Evolutionary conservation across 176 grass and related monocot genomes (phyloP), one percentile per base, ranked within the genome.

Genomic region (Aegilops speltoides): DNA sequence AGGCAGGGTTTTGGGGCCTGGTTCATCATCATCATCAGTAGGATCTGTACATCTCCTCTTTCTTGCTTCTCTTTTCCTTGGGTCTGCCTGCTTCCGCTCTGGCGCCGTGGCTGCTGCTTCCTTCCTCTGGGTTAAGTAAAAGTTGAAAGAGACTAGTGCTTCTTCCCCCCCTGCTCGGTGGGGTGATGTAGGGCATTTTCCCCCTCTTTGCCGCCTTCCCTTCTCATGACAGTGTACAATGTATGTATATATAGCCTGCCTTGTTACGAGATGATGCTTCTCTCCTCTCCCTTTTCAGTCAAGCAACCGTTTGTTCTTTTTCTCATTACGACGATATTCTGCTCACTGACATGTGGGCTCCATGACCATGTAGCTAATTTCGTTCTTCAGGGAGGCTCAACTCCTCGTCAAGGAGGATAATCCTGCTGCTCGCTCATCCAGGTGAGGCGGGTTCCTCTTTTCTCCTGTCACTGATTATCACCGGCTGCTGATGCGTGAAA

Each of bases 141-240:
- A 87, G 84, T 83, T 52, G 26, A 66, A 90, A 83, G 46, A 46
- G 22, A 37, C 61, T 20, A 22, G 2, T n/a, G 62, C 69, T 88
- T 81, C 89, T 72, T 85, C 89, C 89, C 86, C 89, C 85, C 86
- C 89, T 81, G 22, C 78, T 85, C 64, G 86, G 90, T 91, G 82
- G 90, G 86, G 90, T 65, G 90, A 91, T 91, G 90, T 91, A 91
- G 90, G 86, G 48, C 78, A 85, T 85, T 85, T 91, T 64, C 78
- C 78, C 40, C 23, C 40, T 52, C 16, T 71, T 71, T 54, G 50
- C 50, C 50, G 36, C 5, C 81, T 73, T 85, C 28, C 5, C 81
- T 73, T 85, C 28, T 63, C 85, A 85, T 52, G 77, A 71, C 66
- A 85, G 78, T 91, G 77, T 85, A 76, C 43, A 45, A 52, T 76